Base-by-base conservation (phyloP, 345 rosid genomes). In the Populus davidiana region DNA sequence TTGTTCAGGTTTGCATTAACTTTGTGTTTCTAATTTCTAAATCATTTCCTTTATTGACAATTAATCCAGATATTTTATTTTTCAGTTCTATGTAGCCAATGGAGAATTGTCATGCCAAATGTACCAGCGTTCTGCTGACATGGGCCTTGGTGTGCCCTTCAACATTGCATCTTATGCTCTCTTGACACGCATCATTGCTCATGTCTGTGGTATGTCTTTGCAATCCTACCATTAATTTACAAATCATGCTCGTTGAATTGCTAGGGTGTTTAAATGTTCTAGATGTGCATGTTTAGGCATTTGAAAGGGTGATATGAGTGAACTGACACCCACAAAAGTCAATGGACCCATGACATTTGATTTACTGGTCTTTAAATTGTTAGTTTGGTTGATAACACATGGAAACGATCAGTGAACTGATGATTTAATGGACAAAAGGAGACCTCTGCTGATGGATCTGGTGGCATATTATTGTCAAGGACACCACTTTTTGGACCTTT, bases 121-220 rank as follows among this genome's bases (percentile, higher is more conserved):
- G 97, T 94, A 96, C 89, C 99, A 96, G 80, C 92, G 97, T 6
- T 94, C 98, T 77, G 97, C 97, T 41, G 98, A 96, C 86, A 90
- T 96, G 93, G 97, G 98, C 75, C 88, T 96, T 61, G 98, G 97
- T 7, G 99, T 96, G 81, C 99, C 98, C 3, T 94, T 96, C 85
- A 96, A 96, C 87, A 83, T 96, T 78, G 98, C 97, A 17, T 94
- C 99, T 13, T 94, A 96, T 87, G 89, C 97, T 52, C 98, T 96
- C 50, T 85, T 96, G 78, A 92, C 98, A 25, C 87, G 88, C 89
- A 90, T 96, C 81, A 89, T 96, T 78, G 97, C 99, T 83, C 98
- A 96, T 74, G 91, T 96, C 81, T 94, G 98, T 81, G 94, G 98
- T 93, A 90, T 76, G 79, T 52, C 31, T 76, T 20, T 76, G 21